Percentiles rank a stretch among this genome's conserved stretches.
Conservation (phyloP, 176 grass and related monocot species). For the Oryza longistaminata region DNA sequence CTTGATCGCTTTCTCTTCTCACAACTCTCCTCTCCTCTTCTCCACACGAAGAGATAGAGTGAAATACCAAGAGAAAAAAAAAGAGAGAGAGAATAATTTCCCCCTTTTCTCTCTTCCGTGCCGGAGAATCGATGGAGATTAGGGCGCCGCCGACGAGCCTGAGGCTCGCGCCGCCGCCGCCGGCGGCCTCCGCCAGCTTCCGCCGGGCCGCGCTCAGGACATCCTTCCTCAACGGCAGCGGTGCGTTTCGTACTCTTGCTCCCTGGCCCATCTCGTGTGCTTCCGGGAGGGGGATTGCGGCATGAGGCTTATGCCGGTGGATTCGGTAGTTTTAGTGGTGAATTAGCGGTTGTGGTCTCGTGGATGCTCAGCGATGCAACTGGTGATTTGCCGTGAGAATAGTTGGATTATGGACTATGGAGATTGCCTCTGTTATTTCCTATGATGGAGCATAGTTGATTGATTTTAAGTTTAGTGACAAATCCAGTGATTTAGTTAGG, state of each 20-base stretch:
- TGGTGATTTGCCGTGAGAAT: neutral
- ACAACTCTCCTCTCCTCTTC: slow-evolving; percentile 12
- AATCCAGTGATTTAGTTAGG: neutral
- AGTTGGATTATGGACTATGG: neutral
- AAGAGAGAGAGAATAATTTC: neutral
- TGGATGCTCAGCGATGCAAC: neutral
- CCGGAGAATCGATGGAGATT: slow-evolving; percentile 46
- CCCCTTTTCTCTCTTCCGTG: neutral
- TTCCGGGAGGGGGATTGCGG: neutral
- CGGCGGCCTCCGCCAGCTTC: slow-evolving; percentile 21
- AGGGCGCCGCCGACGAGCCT: slow-evolving; percentile 44
- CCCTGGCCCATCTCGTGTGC: neutral
- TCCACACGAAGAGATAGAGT: slow-evolving; percentile 48
- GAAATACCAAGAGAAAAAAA: neutral
- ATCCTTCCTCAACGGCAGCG: slow-evolving; percentile 44
- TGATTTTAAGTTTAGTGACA: neutral
- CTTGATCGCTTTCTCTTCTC: slow-evolving; percentile 18
- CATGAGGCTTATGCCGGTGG: neutral
- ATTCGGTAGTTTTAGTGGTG: neutral
- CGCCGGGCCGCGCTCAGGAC: slow-evolving; percentile 28
- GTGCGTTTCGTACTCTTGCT: slow-evolving; percentile 30
- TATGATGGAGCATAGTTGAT: neutral
- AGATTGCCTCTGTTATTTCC: neutral
- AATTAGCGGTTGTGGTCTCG: neutral
- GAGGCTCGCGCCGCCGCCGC: slow-evolving; percentile 30